A percentile compares a stretch with the other conserved stretches of the same genome.
Conservation (phyloP, 305 asterid genomes). For the Rubia balearica region DNA sequence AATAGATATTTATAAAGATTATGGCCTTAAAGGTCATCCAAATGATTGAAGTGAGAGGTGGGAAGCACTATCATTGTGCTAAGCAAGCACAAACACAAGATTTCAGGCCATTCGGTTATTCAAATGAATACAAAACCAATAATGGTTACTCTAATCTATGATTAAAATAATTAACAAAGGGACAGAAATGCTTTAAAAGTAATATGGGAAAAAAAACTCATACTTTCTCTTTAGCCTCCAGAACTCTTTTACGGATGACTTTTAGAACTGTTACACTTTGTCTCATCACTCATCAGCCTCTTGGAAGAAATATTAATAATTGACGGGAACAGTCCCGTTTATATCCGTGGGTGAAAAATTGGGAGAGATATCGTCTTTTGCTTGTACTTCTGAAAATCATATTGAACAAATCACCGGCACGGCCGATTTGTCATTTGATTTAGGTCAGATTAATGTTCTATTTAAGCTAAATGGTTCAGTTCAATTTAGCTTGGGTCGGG, state of each 20-base stretch:
- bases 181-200: slow-evolving; percentile 13
- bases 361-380: too few species aligned
- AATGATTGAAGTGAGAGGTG: slow-evolving; percentile 51
- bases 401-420: too few species aligned
- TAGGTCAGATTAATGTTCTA: too few species aligned
- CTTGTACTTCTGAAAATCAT: too few species aligned
- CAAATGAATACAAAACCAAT: slow-evolving; percentile 22
- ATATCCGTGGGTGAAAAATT: not conserved
- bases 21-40: slow-evolving; percentile 30
- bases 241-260: too few species aligned
- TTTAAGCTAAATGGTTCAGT: too few species aligned
- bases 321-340: not conserved
- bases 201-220: not conserved
- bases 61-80: slow-evolving; percentile 51
- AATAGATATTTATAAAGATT: slow-evolving; percentile 25
- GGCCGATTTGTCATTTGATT: too few species aligned
- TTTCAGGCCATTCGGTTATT: slow-evolving; percentile 19
- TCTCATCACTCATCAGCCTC: not conserved
- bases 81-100: slow-evolving; percentile 14
- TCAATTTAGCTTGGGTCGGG: too few species aligned
- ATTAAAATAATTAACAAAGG: not conserved
- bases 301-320: not conserved
- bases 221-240: not conserved
- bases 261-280: not conserved
- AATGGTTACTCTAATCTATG: not conserved